phyloP scores from a whole-genome alignment of 2,329 filamentous ascomycete species.

The Venturia pyrina region DNA sequence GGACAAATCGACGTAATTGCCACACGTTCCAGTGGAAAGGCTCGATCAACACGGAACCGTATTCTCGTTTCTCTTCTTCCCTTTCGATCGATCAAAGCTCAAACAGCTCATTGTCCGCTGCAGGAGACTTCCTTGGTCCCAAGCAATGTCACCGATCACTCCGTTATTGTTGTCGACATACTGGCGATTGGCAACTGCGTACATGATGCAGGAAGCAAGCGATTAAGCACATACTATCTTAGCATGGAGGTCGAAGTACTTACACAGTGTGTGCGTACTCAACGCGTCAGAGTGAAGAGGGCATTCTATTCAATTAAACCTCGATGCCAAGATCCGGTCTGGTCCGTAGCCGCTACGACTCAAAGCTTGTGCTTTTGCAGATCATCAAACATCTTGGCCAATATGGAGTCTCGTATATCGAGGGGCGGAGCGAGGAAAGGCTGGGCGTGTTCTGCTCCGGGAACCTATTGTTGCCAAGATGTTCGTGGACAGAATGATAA shows the following conservation, averaged over 20 bases:
- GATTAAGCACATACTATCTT: background rate
- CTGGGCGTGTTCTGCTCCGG: background rate
- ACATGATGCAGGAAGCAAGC: background rate
- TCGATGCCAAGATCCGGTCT: background rate
- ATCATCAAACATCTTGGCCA: constrained; percentile 5
- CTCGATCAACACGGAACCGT: background rate
- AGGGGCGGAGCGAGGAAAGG: background rate
- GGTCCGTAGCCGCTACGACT: background rate
- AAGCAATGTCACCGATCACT: background rate
- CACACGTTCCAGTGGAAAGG: background rate
- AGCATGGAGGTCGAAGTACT: too few species aligned
- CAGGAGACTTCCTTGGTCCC: background rate
- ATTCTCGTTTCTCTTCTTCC: background rate
- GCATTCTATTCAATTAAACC: background rate
- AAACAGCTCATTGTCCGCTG: background rate
- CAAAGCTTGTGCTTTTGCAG: constrained; percentile 2
- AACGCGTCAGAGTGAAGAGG: background rate
- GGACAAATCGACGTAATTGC: too few species aligned
- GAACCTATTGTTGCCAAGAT: background rate
- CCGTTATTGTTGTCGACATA: background rate
- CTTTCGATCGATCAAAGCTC: background rate
- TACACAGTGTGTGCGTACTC: background rate
- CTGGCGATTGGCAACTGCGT: background rate
- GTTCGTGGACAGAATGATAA: background rate
- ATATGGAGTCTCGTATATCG: background rate